Conservation (phyloP, 495 filamentous ascomycete genomes). For the Cryomyces antarcticus region DNA sequence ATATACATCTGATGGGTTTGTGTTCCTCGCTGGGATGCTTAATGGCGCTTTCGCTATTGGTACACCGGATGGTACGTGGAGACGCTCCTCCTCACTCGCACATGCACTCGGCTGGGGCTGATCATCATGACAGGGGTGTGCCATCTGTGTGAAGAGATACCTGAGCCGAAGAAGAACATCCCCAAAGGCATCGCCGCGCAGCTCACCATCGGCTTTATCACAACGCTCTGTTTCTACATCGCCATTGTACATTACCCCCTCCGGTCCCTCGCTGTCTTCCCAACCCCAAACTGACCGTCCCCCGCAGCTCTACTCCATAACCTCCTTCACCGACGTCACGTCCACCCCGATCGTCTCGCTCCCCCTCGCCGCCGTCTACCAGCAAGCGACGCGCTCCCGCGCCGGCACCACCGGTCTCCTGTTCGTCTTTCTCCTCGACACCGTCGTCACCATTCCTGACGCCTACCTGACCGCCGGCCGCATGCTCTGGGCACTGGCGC, state of each 20-base stretch:
- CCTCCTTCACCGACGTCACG: conserved; percentile 37
- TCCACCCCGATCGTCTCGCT: conserved; percentile 35
- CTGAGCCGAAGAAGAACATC: conserved; percentile 37
- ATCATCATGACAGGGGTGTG: too few relatives aligned
- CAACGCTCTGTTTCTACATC: conserved; percentile 3
- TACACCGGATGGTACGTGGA: conserved; percentile 39
- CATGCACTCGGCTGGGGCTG: too few relatives aligned
- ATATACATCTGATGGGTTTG: conserved; percentile 47
- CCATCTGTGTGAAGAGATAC: conserved; percentile 68
- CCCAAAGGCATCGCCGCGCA: conserved; percentile 27
- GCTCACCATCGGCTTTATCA: conserved; percentile 2
- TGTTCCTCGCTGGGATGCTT: conserved; percentile 60
- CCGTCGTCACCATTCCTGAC: conserved; percentile 37
- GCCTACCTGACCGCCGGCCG: conserved; percentile 54
- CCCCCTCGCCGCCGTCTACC: conserved; percentile 58
- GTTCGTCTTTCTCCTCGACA: conserved; percentile 43
- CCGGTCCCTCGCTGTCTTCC: conserved; percentile 26
- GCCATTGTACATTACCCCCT: too few relatives aligned
- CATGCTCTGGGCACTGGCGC: conserved; percentile 60
- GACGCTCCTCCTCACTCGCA: too few relatives aligned
- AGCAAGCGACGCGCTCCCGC: conserved; percentile 43
- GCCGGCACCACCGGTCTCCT: conserved; percentile 43
- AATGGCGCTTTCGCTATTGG: conserved; percentile 78
- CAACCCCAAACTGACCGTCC: conserved; percentile 45
- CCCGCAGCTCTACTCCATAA: conserved; percentile 51